Conservation (phyloP, 768 basidiomycete genomes). For the Panellus pusillus region DNA sequence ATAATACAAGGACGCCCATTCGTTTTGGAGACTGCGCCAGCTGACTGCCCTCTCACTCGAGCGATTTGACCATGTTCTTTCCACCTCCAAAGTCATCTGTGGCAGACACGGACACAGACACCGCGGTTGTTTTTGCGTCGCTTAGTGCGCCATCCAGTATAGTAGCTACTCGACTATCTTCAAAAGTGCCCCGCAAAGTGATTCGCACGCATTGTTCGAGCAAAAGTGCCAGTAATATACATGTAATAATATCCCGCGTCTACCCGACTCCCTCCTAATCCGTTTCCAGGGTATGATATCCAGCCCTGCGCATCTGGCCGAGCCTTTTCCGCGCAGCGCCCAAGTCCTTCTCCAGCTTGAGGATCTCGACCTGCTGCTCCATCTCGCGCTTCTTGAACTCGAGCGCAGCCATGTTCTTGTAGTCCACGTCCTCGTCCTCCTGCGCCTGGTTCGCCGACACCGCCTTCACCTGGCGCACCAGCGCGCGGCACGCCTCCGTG, state of each 20-base stretch:
- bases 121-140: neutral
- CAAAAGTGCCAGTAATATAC: conserved; percentile 16
- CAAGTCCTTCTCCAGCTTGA: conserved; percentile 94
- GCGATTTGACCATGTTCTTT: neutral
- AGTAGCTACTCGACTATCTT: neutral
- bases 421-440: conserved; percentile 81
- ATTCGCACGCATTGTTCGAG: neutral
- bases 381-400: conserved; percentile 98
- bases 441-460: conserved; percentile 83
- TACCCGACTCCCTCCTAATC: conserved; percentile 39
- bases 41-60: neutral
- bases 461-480: conserved; percentile 95
- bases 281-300: conserved; percentile 86
- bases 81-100: neutral
- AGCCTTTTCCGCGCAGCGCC: conserved; percentile 81
- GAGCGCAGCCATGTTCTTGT: conserved; percentile 87
- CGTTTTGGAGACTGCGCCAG: no score
- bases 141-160: neutral
- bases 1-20: no score
- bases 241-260: conserved; percentile 20
- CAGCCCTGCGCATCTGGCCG: conserved; percentile 84
- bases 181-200: neutral
- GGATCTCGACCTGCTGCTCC: conserved; percentile 99
- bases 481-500: conserved; percentile 94
- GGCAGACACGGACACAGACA: neutral